Conservation (phyloP, 1,139 yeast genomes). For the Diutina pseudorugosa region DNA sequence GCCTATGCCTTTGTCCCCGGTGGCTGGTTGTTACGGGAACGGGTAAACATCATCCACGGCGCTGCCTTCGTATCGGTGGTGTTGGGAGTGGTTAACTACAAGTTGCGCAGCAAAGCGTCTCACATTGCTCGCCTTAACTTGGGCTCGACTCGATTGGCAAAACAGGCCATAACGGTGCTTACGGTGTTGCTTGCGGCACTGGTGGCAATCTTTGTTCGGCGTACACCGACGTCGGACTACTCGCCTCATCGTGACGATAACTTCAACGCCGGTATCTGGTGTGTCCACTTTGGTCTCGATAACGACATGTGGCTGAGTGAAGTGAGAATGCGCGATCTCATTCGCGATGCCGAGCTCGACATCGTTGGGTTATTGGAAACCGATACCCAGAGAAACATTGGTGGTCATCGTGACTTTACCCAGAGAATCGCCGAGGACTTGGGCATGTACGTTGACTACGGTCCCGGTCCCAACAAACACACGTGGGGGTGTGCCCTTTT, state of each 20-base stretch:
- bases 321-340: conserved; percentile 73
- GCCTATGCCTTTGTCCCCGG: conserved; percentile 98
- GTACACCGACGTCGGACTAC: conserved; percentile 49
- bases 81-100: conserved; percentile 24
- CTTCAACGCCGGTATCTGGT: conserved; percentile 95
- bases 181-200: conserved; percentile 22
- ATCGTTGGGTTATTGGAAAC: conserved; percentile 84
- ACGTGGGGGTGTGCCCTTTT: conserved; percentile 95
- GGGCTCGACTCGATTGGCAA: conserved; percentile 13
- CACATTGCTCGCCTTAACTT: conserved; percentile 14
- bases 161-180: conserved; percentile 15
- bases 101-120: conserved; percentile 14
- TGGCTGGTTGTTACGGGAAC: conserved; percentile 77
- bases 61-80: conserved; percentile 32
- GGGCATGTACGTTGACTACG: conserved; percentile 90
- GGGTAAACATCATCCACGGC: conserved; percentile 64
- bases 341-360: conserved; percentile 78
- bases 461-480: conserved; percentile 96
- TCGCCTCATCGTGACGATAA: conserved; percentile 71
- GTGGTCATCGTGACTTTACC: conserved; percentile 91
- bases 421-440: conserved; percentile 86
- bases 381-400: conserved; percentile 86
- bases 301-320: conserved; percentile 98
- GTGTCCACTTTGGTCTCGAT: conserved; percentile 92
- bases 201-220: conserved; percentile 33